A percentile compares a stretch with the other conserved stretches of the same genome.
Evolutionary conservation across 805 yeast genomes (phyloP).

Genomic region (Spathaspora boniae): DNA sequence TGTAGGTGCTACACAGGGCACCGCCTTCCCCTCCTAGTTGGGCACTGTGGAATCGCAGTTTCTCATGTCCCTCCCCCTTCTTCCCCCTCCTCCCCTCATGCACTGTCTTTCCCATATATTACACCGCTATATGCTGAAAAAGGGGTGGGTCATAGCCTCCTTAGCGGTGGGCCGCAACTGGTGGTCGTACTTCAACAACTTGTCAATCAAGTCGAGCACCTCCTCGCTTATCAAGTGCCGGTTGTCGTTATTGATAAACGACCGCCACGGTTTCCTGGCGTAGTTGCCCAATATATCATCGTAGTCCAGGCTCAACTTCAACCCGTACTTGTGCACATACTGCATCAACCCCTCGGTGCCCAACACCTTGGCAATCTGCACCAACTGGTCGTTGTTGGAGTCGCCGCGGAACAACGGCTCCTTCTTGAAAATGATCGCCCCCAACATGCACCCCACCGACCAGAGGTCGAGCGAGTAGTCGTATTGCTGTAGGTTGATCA

Average conservation of each 20-base stretch:
- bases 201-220: slow-evolving; percentile 77
- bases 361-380: slow-evolving; percentile 81
- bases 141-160: slow-evolving; percentile 77
- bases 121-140: slow-evolving; percentile 21
- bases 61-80: background rate
- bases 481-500: slow-evolving; percentile 81
- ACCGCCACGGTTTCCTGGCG: slow-evolving; percentile 82
- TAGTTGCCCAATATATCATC: slow-evolving; percentile 65
- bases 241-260: slow-evolving; percentile 70
- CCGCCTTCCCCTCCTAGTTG: background rate
- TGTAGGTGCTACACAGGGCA: background rate
- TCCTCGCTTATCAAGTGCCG: slow-evolving; percentile 61
- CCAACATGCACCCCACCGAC: slow-evolving; percentile 93
- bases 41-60: background rate
- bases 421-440: slow-evolving; percentile 83
- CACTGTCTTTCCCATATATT: slow-evolving; percentile 1
- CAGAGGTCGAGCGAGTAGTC: slow-evolving; percentile 91
- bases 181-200: slow-evolving; percentile 80
- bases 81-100: background rate
- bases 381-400: slow-evolving; percentile 86
- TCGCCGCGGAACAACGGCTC: slow-evolving; percentile 93
- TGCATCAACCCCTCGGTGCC: slow-evolving; percentile 78
- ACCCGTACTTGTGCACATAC: slow-evolving; percentile 68
- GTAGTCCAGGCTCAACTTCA: slow-evolving; percentile 70
- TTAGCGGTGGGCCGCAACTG: slow-evolving; percentile 83